Percentiles rank a stretch among this genome's conserved stretches.
Conservation (phyloP, 2,329 filamentous ascomycete species). For the Trichoderma atrobrunneum region DNA sequence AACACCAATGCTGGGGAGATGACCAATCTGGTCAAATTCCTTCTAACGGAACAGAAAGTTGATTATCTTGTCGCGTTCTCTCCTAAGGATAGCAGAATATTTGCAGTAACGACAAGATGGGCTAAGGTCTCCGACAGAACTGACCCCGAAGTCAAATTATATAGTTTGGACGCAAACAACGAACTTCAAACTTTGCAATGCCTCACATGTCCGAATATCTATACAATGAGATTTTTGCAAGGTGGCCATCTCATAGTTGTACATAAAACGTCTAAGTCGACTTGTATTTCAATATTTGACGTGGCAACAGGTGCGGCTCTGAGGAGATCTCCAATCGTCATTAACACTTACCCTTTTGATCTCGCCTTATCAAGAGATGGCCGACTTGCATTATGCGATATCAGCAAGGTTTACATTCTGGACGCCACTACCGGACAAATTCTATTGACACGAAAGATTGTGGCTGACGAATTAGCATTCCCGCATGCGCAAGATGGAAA, state of each 20-base stretch:
- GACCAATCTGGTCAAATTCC: not conserved
- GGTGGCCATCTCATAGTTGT: not conserved
- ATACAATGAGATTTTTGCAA: not conserved
- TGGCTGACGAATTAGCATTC: no score
- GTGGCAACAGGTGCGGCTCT: not conserved
- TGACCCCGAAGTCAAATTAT: not conserved
- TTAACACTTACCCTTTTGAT: no score
- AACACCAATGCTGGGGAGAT: not conserved
- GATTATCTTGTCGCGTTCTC: not conserved
- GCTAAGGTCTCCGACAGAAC: no score
- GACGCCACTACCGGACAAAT: no score
- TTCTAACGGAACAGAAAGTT: fast-evolving
- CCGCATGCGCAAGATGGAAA: no score
- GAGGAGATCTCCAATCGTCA: not conserved
- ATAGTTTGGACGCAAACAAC: not conserved
- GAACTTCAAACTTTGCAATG: not conserved
- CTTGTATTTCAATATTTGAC: not conserved
- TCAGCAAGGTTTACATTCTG: no score
- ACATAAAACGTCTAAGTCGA: not conserved
- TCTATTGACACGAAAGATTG: no score
- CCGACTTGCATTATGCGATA: no score
- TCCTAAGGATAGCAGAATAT: not conserved
- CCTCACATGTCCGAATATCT: fast-evolving
- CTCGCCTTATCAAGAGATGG: no score
- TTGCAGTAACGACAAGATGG: no score